These are phyloP conservation scores for Carex sylvatica DNA, from an alignment of 202 grass and related monocot genomes.

Conservation along the genomic window DNA sequence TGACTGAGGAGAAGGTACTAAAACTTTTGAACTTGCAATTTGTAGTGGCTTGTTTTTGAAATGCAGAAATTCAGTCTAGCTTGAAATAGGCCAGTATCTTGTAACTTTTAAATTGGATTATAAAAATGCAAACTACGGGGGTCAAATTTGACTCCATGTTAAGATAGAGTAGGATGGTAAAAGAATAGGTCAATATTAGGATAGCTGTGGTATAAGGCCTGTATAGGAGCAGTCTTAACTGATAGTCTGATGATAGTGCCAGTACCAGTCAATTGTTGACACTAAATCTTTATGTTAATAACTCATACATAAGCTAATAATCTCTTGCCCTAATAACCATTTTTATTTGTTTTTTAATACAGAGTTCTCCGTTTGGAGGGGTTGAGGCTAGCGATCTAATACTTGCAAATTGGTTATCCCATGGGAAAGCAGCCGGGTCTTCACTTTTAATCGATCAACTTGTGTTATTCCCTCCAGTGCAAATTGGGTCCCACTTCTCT, in stretches of 20 bases:
- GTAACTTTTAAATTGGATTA: neutral
- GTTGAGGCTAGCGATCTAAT: constrained; percentile 58
- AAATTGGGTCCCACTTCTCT: constrained; percentile 75
- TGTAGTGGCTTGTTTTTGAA: neutral
- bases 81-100: neutral
- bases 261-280: constrained; percentile 16
- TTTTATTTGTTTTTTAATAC: constrained; percentile 27
- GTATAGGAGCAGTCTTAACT: neutral
- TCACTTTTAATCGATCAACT: constrained; percentile 63
- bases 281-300: constrained; percentile 24
- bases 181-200: neutral
- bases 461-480: constrained; percentile 66
- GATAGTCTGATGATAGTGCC: neutral
- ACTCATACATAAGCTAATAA: constrained; percentile 23
- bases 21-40: constrained; percentile 1
- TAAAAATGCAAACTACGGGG: neutral
- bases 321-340: constrained; percentile 14
- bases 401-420: constrained; percentile 71
- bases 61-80: neutral
- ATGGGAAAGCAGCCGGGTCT: constrained; percentile 40
- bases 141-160: neutral
- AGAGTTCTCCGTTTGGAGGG: constrained; percentile 38
- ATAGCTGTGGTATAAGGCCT: neutral
- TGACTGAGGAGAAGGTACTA: constrained; percentile 52
- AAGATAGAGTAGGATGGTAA: neutral